Conservation (phyloP, 176 grass and related monocot species). For the Triticum urartu region DNA sequence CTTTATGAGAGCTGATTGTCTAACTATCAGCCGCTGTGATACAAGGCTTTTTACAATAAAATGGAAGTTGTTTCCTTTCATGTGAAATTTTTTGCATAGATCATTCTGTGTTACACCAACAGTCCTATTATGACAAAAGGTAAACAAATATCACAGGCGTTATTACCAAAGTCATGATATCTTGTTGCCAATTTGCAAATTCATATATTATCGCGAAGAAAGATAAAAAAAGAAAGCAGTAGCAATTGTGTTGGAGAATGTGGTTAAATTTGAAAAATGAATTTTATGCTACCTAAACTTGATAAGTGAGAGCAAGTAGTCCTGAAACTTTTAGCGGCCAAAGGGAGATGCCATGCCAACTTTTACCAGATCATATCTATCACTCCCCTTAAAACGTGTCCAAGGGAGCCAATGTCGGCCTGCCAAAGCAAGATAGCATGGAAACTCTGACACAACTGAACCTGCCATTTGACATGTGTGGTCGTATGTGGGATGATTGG, state of each 20-base stretch:
- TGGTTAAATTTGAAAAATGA: constrained; percentile 5
- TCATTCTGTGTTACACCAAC: constrained; percentile 81
- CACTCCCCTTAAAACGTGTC: not conserved
- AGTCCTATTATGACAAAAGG: constrained; percentile 55
- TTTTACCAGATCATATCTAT: not conserved
- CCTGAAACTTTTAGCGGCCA: not conserved
- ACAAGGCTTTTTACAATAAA: constrained; percentile 83
- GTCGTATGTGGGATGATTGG: not conserved
- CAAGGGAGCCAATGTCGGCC: not conserved
- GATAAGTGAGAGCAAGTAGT: not conserved
- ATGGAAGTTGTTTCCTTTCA: constrained; percentile 92
- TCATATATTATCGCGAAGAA: constrained; percentile 1
- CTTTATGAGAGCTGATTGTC: constrained; percentile 84
- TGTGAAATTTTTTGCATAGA: constrained; percentile 62
- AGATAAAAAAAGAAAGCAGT: not conserved
- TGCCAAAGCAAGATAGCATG: not conserved
- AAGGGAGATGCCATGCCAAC: not conserved
- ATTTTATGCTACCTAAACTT: not conserved
- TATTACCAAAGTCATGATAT: constrained; percentile 5
- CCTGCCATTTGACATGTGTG: not conserved
- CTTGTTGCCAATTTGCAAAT: not conserved
- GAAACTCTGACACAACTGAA: not conserved
- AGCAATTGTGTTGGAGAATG: constrained; percentile 4
- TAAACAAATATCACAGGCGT: not conserved
- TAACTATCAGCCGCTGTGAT: constrained; percentile 69